Base-by-base conservation (phyloP, 1,284 basidiomycete species). In the Coniferiporia weirii region DNA sequence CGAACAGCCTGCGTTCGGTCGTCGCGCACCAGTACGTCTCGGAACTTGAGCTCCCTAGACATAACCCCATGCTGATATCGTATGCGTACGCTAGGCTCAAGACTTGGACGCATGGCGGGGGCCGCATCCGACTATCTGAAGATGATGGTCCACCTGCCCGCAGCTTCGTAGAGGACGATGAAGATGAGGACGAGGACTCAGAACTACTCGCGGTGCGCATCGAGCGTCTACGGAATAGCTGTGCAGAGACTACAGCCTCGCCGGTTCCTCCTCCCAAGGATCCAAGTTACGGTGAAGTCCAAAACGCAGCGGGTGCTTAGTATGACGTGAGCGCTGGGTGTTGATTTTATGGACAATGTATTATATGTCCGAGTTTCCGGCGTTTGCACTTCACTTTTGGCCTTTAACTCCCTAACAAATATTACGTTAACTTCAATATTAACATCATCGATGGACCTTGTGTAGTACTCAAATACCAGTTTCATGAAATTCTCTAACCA, bases 111-210 rank as follows among this genome's bases (percentile, higher is more conserved):
- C 69, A 72, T 12, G 64, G 70, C 32, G 82, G 84, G 61, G 87
- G 87, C 4, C 75, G 70, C 1, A 85, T 90, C 62, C 80, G 87
- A 9, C 75, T 90, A 27, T 88, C 86, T 44, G 76, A 81, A 65
- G 88, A 90, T 63, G 85, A 89, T 56, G 85, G 87, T 0, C 88
- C 87, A 8, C 76, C 87, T 19, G 79, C 84, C 6, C 73, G 76
- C 12, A 82, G 83, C 57, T 89, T 89, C 64, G 66, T 90, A 52
- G 80, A 76, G 34, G 83, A 86, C 61, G 82, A 83, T 43, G 77
- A 80, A 48, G 83, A 86, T 8, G 71, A 70, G 44, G 67, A 68
- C 44, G 69, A 66, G 36, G 63, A 65, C n/a, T 54, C 69, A 6
- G 67, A 68, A 36, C 61, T 56, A 32, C 47, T 62, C 9, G 51